Evolutionary conservation across 768 basidiomycete species (phyloP), one percentile per base, ranked within the genome.

Genomic region (Suillus plorans): DNA sequence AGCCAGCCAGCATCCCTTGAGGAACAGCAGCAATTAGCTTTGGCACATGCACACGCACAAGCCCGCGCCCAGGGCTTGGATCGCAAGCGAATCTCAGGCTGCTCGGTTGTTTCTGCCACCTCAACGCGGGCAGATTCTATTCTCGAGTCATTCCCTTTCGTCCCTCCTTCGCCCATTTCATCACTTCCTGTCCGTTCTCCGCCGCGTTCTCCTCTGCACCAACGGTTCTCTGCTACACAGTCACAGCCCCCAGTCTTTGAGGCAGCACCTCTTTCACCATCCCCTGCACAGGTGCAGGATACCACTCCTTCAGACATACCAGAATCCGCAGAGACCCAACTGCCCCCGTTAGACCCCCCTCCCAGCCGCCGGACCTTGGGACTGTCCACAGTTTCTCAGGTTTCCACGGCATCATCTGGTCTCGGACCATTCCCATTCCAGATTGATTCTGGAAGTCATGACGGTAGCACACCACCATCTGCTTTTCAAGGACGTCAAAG

Each of bases 161-260:
- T 95, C 10, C 93, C 93, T 28, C 93, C 93, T 1, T 93, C 92
- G 9, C 93, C 93, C 7, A 93, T 94, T 65, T 92, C 91, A n/a
- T 86, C 91, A 68, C 82, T 89, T 61, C 92, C 91, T 12, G 79
- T 87, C 69, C 82, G 91, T 66, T 87, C 90, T 4, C 90, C 90
- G 6, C 89, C 89, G 44, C 86, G 87, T 63, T 92, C 91, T 12
- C 91, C 92, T 9, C 79, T 90, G 22, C 81, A 77, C 34, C 86
- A 89, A 74, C 88, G 89, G 66, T 78, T 82, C 22, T 82, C 84
- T 65, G 76, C 74, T 41, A 57, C 64, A 60, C 67, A 68, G 28
- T 13, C 59, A 12, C 64, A 69, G 9, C 36, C 60, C 28, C 62
- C 62, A 39, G 52, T 34, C 12, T 10, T 55, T 3, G 63, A 50